phyloP scores from a whole-genome alignment of 768 basidiomycete species.

The Fistulinella prunicolor region DNA sequence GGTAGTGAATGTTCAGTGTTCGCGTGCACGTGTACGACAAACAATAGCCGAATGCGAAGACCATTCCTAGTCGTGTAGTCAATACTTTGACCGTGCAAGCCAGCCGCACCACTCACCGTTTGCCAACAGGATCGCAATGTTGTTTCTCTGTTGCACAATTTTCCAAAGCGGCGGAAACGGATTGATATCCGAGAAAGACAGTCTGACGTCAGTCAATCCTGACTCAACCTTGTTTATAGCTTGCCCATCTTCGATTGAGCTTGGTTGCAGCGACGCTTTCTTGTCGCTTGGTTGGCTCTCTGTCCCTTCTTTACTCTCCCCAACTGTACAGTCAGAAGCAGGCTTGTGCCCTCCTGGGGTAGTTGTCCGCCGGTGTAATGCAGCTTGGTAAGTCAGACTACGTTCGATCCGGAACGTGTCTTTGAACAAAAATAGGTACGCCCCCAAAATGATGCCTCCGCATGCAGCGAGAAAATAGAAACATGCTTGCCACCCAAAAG shows the following conservation, averaged over 20 bases:
- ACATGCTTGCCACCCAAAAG: constrained; percentile 72
- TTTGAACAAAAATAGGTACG: constrained; percentile 66
- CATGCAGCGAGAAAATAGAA: constrained; percentile 81
- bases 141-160: constrained; percentile 62
- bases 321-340: constrained; percentile 21
- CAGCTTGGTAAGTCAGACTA: constrained; percentile 73
- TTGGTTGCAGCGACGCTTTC: constrained; percentile 7
- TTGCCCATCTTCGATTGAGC: constrained; percentile 25
- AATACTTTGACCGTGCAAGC: constrained; percentile 1
- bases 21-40: constrained; percentile 73
- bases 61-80: constrained; percentile 45
- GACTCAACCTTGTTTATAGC: constrained; percentile 11
- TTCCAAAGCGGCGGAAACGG: constrained; percentile 60
- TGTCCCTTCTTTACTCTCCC: constrained; percentile 4
- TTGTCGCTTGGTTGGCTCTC: constrained; percentile 15
- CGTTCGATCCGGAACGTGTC: constrained; percentile 85
- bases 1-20: constrained; percentile 61
- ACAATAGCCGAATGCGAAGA: constrained; percentile 70
- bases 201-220: constrained; percentile 37
- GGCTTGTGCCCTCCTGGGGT: constrained; percentile 20
- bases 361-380: constrained; percentile 45
- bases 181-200: constrained; percentile 71
- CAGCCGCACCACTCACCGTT: constrained; percentile 14
- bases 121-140: constrained; percentile 54
- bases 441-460: constrained; percentile 49